phyloP scores from a whole-genome alignment of 805 yeast genomes.

The Yarrowia alimentaria region DNA sequence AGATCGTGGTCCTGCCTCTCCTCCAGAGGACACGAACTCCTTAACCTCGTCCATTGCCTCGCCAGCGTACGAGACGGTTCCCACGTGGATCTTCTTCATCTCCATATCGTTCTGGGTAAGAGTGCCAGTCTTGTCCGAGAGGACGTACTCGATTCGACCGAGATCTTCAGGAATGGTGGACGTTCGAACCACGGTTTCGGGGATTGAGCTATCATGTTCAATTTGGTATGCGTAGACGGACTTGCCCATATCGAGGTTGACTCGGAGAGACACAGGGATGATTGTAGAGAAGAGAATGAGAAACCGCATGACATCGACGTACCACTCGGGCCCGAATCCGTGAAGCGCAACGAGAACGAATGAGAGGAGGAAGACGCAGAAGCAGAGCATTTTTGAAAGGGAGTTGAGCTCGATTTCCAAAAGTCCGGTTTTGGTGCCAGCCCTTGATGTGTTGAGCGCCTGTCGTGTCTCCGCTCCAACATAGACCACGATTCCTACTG shows the following conservation, averaged over 20 bases:
- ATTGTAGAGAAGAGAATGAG: slow-evolving; percentile 90
- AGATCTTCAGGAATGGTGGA: slow-evolving; percentile 97
- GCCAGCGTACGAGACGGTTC: slow-evolving; percentile 86
- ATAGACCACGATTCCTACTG: slow-evolving; percentile 81
- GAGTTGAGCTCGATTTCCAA: slow-evolving; percentile 87
- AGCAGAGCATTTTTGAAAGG: slow-evolving; percentile 83
- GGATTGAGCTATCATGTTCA: slow-evolving; percentile 77
- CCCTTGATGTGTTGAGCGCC: slow-evolving; percentile 83
- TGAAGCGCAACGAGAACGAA: slow-evolving; percentile 74
- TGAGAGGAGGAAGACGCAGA: slow-evolving; percentile 76
- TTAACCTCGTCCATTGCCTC: slow-evolving; percentile 89
- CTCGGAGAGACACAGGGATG: slow-evolving; percentile 93
- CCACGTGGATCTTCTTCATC: slow-evolving; percentile 86
- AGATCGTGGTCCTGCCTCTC: slow-evolving; percentile 38
- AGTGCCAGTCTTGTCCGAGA: slow-evolving; percentile 96
- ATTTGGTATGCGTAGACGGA: slow-evolving; percentile 95
- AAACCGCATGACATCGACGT: slow-evolving; percentile 84
- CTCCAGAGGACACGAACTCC: slow-evolving; percentile 51
- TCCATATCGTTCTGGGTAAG: slow-evolving; percentile 98
- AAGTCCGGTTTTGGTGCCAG: slow-evolving; percentile 86
- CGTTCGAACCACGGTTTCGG: slow-evolving; percentile 89
- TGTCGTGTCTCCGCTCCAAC: slow-evolving; percentile 95
- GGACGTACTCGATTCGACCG: slow-evolving; percentile 89
- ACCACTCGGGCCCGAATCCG: slow-evolving; percentile 75
- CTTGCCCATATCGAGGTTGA: slow-evolving; percentile 91